Base-by-base conservation (phyloP, 2,329 filamentous ascomycete genomes). In the Penicillium sp. region DNA sequence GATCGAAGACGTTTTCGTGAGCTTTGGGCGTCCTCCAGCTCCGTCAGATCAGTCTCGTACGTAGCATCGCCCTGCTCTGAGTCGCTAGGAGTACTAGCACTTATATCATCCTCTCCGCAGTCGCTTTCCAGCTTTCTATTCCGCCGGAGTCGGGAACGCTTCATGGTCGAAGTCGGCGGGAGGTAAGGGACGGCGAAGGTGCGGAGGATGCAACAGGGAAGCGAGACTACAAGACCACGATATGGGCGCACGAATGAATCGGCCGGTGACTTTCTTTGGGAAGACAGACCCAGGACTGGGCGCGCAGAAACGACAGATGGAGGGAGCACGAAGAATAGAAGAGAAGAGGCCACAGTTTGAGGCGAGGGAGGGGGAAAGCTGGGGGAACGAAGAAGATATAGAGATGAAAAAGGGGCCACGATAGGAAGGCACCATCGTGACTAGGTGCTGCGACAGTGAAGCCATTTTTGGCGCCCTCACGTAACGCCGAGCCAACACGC, bases 1-100 rank as follows among this genome's bases (percentile, higher is more conserved):
- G 45, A 22, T 44, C 51, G 51, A 23, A 54, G 44, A 49, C 51
- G 51, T 49, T 54, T 54, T 54, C 51, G 44, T 41, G 51, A 12
- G 35, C n/a, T 26, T 9, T 31, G 42, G 8, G 25, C 14, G 33
- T 54, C 26, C 15, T 54, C 51, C 25, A 25, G 33, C 45, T 54
- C 51, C 15, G 40, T 49, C 1, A 49, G 40, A 35, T 54, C 51
- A 12, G 51, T 54, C 37, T 54, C 45, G 8, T 54, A 54, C 11
- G 51, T 37, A 25, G 51, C 26, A 37, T 49, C 45, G 23, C 18
- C 45, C 33, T 43, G 37, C 25, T 54, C 25, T 49, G 45, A 49
- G 40, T 54, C 51, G 35, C 45, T 54, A 22, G 45, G 9, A 33
- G 40, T 29, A 26, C 14, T 49, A 11, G 31, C 25, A 54, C 18